Percentiles rank a stretch among this genome's conserved stretches.
These are phyloP conservation scores for Haberlea rhodopensis DNA, from an alignment of 257 asterid species.

Conservation along the genomic window DNA sequence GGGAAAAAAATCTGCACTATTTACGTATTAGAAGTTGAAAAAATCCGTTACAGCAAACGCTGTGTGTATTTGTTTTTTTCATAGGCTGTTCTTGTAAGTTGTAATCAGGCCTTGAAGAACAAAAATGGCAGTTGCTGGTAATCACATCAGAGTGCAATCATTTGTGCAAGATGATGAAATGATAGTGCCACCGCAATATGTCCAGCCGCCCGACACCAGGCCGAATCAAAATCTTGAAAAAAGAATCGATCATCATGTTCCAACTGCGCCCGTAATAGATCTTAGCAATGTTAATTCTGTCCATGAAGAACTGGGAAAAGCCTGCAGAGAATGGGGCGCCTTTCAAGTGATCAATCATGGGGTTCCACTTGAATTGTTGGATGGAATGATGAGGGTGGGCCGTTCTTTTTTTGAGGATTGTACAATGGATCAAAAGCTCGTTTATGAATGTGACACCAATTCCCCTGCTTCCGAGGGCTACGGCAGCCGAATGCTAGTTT, in stretches of 20 bases:
- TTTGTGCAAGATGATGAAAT: constrained; percentile 42
- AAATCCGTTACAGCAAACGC: too few relatives aligned
- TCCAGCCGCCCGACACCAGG: constrained; percentile 67
- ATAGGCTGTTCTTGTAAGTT: neutral
- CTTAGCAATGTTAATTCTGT: constrained; percentile 31
- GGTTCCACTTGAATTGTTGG: constrained; percentile 47
- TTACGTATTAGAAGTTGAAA: too few relatives aligned
- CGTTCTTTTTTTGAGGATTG: constrained; percentile 63
- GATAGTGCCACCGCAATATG: constrained; percentile 60
- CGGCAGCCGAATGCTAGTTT: constrained; percentile 83
- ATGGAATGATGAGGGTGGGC: constrained; percentile 52
- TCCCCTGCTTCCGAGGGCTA: constrained; percentile 90
- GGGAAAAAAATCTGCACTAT: neutral
- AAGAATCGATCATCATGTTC: constrained; percentile 5
- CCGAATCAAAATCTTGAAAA: constrained; percentile 28
- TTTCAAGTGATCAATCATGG: constrained; percentile 80
- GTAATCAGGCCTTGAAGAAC: neutral
- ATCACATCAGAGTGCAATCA: constrained; percentile 59
- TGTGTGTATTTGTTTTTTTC: neutral
- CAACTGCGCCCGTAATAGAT: constrained; percentile 47
- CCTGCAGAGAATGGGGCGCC: constrained; percentile 88
- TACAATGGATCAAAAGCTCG: constrained; percentile 55
- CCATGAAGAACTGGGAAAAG: constrained; percentile 37
- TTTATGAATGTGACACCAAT: constrained; percentile 57
- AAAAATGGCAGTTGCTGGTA: constrained; percentile 38